A percentile compares a stretch with the other conserved stretches of the same genome.
Evolutionary conservation across 176 grass and related monocot species (phyloP).

Genomic region (Oropetium thomaeum): DNA sequence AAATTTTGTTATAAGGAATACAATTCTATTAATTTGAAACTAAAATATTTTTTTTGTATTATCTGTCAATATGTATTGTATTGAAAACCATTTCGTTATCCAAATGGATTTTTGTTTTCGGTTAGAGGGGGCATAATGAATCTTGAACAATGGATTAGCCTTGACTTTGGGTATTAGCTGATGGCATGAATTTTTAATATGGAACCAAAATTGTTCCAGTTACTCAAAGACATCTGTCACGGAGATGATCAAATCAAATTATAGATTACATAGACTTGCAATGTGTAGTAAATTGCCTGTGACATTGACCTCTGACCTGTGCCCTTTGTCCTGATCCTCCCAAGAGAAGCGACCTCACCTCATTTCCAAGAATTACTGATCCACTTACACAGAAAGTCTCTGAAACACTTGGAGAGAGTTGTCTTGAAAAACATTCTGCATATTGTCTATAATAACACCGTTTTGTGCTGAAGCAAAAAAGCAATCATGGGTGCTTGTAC

Average conservation of each 20-base stretch:
- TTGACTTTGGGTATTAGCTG: no score
- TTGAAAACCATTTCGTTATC: no score
- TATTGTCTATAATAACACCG: neutral
- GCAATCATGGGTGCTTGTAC: constrained; percentile 16
- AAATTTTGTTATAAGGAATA: no score
- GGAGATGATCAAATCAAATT: neutral
- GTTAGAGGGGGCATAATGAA: no score
- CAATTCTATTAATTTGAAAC: no score
- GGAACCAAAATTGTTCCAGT: no score
- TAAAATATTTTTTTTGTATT: no score
- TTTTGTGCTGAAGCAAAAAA: neutral
- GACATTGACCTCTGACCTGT: neutral
- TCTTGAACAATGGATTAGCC: no score
- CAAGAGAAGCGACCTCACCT: neutral
- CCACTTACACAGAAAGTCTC: neutral
- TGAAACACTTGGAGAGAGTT: neutral
- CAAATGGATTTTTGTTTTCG: no score
- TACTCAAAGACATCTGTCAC: no score
- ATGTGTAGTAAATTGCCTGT: neutral
- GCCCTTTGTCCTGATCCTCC: neutral
- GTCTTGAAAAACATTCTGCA: neutral
- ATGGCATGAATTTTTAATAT: no score
- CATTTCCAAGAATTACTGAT: neutral
- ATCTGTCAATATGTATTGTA: no score
- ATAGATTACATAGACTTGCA: neutral